Evolutionary conservation across 192 early-diverging fungal genomes (phyloP), one percentile per base, ranked within the genome.

Genomic region (Umbelopsis sp.): DNA sequence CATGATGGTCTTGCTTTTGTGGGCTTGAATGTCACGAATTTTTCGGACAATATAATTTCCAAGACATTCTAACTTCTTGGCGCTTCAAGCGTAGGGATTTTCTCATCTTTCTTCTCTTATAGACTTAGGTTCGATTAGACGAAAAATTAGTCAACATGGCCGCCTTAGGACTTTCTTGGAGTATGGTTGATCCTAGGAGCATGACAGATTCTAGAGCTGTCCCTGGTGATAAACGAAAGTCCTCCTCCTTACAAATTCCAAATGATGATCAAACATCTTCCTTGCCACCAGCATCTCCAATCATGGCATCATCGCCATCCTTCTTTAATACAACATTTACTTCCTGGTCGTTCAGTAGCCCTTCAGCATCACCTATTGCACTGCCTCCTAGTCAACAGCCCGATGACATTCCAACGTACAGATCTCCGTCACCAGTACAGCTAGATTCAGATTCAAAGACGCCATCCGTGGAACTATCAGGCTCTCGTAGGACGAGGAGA

Each of bases 181-280:
- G 55, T 61, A 61, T 61, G 55, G 33, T 61, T 25, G 55, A 61
- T n/a, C 55, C 55, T 3, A 61, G 1, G 27, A 61, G 18, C 55
- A n/a, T 35, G 15, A 35, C 13, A 8, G 10, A 23, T 30, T 13
- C 52, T 27, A 30, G 23, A 30, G 4, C 9, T 20, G 18, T 25
- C 4, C 4, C 55, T 8, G 0, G 13, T 16, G 7, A 33, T 3
- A 3, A 16, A 37, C 16, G 55, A 61, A 0, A 61, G 13, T 33
- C 55, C 55, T 12, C 12, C 0, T 13, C 30, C 1, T 2, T 25
- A 35, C 11, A 30, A 61, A 16, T 16, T 16, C 18, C 27, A 61
- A n/a, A 61, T 61, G 16, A 61, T 16, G 30, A 41, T 10, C 37
- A 41, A 10, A 1, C 10, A 41, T 41, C 37, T 0, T 41, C 5